A percentile compares a stretch with the other conserved stretches of the same genome.
Evolutionary conservation across 768 basidiomycete species (phyloP).

Genomic region (Cystobasidium onofrii): DNA sequence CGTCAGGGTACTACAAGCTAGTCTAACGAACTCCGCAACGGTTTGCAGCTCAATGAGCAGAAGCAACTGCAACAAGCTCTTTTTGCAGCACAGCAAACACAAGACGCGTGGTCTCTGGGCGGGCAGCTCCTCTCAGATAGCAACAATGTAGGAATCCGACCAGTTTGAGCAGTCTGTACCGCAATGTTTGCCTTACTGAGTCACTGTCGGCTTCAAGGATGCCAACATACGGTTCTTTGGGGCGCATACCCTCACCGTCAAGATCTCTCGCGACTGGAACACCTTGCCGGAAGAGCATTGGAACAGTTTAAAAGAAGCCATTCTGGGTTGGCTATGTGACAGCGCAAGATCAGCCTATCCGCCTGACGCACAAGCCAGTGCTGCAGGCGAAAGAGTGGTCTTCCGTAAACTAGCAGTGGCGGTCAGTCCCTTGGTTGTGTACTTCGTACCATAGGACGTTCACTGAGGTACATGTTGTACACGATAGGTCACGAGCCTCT

Average conservation of each 20-base stretch:
- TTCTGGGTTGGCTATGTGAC: slow-evolving; percentile 22
- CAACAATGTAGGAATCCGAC: neutral
- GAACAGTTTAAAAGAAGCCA: neutral
- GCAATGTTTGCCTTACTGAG: neutral
- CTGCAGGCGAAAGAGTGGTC: slow-evolving; percentile 17
- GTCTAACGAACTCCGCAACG: too few relatives aligned
- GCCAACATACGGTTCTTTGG: slow-evolving; percentile 32
- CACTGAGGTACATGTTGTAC: neutral
- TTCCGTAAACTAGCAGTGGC: slow-evolving; percentile 32
- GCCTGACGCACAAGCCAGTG: neutral
- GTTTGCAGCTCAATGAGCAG: slow-evolving; percentile 19
- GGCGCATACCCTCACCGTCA: slow-evolving; percentile 28
- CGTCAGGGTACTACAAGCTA: too few relatives aligned
- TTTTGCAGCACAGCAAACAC: slow-evolving; percentile 23
- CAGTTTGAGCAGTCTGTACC: neutral
- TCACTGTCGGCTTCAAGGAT: neutral
- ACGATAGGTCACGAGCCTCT: slow-evolving; percentile 25
- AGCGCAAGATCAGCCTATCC: slow-evolving; percentile 25
- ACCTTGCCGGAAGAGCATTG: slow-evolving; percentile 14
- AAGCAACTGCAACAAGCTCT: slow-evolving; percentile 28
- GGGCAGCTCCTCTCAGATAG: slow-evolving; percentile 9
- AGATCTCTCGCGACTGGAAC: slow-evolving; percentile 29
- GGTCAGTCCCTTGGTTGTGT: neutral
- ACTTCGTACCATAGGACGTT: neutral
- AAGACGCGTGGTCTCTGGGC: slow-evolving; percentile 14